phyloP scores from a whole-genome alignment of 164 flowering plant species.

The Nymphaea thermarum region DNA sequence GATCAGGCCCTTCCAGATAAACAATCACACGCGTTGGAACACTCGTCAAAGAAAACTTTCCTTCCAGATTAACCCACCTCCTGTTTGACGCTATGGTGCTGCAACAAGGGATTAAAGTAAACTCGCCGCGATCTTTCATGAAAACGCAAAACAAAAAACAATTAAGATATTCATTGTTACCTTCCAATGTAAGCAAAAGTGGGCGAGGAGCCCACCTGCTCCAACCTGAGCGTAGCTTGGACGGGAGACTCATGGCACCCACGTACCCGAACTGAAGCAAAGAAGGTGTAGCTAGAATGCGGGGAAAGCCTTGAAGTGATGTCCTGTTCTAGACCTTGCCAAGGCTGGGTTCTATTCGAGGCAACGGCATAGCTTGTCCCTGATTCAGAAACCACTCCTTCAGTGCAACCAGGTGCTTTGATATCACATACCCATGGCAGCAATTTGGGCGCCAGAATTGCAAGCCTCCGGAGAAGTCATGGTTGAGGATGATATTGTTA shows the following conservation, averaged over 20 bases:
- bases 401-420: constrained; percentile 21
- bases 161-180: constrained; percentile 19
- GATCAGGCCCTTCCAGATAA: constrained; percentile 81
- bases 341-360: constrained; percentile 49
- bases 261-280: constrained; percentile 57
- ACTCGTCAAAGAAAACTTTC: constrained; percentile 49
- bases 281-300: constrained; percentile 40
- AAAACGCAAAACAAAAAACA: not conserved
- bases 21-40: constrained; percentile 47
- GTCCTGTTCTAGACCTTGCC: constrained; percentile 95
- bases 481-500: constrained; percentile 46
- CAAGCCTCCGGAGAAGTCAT: constrained; percentile 70
- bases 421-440: constrained; percentile 53
- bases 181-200: constrained; percentile 48
- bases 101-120: constrained; percentile 5
- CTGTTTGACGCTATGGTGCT: constrained; percentile 40
- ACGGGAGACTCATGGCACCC: constrained; percentile 46
- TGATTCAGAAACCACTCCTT: constrained; percentile 19
- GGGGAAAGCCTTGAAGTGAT: constrained; percentile 47
- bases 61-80: constrained; percentile 63
- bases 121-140: not conserved
- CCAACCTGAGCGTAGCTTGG: constrained; percentile 65
- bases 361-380: constrained; percentile 46
- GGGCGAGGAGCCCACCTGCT: constrained; percentile 25
- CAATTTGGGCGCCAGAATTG: constrained; percentile 61